phyloP scores from a whole-genome alignment of 1,284 basidiomycete species.

The Tylopilus sp. region DNA sequence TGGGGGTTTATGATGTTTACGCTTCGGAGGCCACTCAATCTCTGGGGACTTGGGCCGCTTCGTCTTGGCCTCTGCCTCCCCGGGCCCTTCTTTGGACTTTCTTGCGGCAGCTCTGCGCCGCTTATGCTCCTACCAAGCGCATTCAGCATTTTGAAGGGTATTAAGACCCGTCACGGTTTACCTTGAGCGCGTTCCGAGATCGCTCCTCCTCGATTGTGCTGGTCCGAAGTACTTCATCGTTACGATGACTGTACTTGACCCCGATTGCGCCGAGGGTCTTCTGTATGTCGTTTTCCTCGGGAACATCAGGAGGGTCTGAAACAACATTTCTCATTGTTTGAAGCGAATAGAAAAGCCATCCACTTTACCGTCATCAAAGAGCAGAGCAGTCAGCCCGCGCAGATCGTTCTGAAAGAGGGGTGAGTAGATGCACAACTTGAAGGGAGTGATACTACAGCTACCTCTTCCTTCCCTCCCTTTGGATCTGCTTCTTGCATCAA shows the following conservation, averaged over 20 bases:
- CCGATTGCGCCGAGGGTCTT: constrained; percentile 69
- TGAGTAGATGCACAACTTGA: constrained; percentile 5
- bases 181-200: constrained; percentile 65
- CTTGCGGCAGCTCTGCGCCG: constrained; percentile 37
- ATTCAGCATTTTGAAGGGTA: constrained; percentile 15
- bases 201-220: constrained; percentile 75
- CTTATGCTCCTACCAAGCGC: constrained; percentile 37
- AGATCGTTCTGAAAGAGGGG: constrained; percentile 57
- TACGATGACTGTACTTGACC: constrained; percentile 76
- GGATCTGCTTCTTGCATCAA: constrained; percentile 63
- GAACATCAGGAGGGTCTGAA: constrained; percentile 45
- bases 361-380: constrained; percentile 74
- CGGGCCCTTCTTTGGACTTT: constrained; percentile 36
- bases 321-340: not conserved
- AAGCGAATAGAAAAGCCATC: not conserved
- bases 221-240: constrained; percentile 75
- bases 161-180: constrained; percentile 30
- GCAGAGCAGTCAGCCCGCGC: constrained; percentile 70
- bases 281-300: constrained; percentile 59
- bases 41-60: constrained; percentile 45
- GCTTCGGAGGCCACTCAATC: constrained; percentile 71
- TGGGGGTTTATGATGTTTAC: constrained; percentile 65
- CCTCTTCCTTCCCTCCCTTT: constrained; percentile 65
- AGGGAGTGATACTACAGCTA: constrained; percentile 35
- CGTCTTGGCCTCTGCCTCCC: constrained; percentile 16